Evolutionary conservation across 306 rosid species (phyloP).

Genomic region (Trichosanthes cucumerina): DNA sequence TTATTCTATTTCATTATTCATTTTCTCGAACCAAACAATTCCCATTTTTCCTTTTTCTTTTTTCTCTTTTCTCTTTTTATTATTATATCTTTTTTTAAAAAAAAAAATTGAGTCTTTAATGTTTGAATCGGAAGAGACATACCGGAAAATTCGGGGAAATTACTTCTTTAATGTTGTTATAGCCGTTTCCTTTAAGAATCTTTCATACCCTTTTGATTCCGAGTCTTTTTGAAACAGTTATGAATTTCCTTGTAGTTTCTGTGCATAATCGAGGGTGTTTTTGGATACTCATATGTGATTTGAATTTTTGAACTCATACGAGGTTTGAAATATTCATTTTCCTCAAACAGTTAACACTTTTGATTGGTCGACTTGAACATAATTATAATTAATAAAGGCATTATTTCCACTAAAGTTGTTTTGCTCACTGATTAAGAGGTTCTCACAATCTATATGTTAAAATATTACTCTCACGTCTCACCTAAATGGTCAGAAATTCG

Average conservation of each 20-base stretch:
- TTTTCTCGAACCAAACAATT: neutral
- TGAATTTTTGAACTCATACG: conserved; percentile 8
- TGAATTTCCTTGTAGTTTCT: neutral
- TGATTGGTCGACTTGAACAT: too few species aligned
- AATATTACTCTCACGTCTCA: too few species aligned
- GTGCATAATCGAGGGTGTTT: neutral
- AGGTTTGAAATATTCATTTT: neutral
- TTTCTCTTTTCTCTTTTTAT: neutral
- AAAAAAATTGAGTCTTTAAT: neutral
- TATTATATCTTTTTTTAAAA: too few species aligned
- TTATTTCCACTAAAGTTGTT: too few species aligned
- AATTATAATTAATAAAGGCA: too few species aligned
- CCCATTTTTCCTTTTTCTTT: neutral
- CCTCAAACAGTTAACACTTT: too few species aligned
- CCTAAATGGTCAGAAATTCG: too few species aligned
- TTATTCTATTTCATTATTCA: neutral
- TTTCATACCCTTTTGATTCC: conserved; percentile 2
- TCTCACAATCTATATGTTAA: too few species aligned
- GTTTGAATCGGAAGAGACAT: conserved; percentile 15
- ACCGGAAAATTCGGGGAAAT: conserved; percentile 15
- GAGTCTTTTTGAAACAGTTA: neutral
- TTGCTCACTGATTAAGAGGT: too few species aligned
- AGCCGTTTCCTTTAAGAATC: conserved; percentile 2
- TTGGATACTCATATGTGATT: neutral
- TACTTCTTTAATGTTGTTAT: conserved; percentile 4